Evolutionary conservation across 768 basidiomycete genomes (phyloP), one percentile per base, ranked within the genome.

Genomic region (Mycena rebaudengoi): DNA sequence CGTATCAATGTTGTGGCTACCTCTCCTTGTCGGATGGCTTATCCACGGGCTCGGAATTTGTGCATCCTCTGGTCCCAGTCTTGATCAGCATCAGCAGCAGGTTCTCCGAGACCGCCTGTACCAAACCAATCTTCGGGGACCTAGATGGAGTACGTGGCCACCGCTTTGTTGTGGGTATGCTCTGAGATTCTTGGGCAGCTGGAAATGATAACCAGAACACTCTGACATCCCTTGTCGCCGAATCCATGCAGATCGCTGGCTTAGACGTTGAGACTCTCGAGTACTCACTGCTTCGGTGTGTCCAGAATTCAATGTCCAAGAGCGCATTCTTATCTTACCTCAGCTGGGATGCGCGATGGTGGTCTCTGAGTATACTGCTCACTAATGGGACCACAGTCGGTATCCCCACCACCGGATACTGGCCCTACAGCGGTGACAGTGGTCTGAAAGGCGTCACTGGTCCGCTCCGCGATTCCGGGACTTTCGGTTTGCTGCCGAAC

Each of bases 261-360:
- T 51, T 75, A 32, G 37, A 68, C 14, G 72, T 74, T 18, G 70
- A 72, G 28, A 69, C 68, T 1, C 68, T 76, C 1, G 66, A 73
- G 25, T 76, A 76, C 50, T 68, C 66, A 10, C 62, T 76, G 5
- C 54, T 69, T 23, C 64, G 74, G 74, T 71, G 50, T 20, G 62
- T 50, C 29, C 32, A 41, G 50, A 23, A 12, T 48, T 50, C n/a
- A 37, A 21, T 62, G 33, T 14, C 10, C 30, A 29, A 28, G 4
- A 28, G 37, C 41, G 32, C 41, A n/a, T 49, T 29, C 18, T 12
- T n/a, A 26, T n/a, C 29, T 21, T 7, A 50, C 20, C 21, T 4
- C 35, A 76, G 75, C 48, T 76, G 75, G 75, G 75, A 76, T 54
- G 70, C 75, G 18, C 71, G 71, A 35, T 76, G 75, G 75, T 76